Base-by-base conservation (phyloP, 306 rosid species). In the Trifolium fragiferum region DNA sequence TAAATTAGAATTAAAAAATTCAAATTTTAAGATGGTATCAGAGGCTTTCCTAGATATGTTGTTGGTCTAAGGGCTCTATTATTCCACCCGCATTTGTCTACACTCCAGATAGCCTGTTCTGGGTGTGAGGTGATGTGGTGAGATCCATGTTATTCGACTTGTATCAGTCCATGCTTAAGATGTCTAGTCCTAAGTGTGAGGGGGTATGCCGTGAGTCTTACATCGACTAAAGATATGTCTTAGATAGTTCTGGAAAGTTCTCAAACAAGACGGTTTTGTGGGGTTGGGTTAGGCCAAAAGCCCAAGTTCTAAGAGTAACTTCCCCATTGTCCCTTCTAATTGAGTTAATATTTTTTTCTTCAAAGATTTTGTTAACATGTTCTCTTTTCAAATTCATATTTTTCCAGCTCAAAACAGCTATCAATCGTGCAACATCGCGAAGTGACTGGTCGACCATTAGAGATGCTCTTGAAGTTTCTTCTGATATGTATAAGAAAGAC, bases 401-500 rank as follows among this genome's bases (percentile, higher is more conserved):
- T 68, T 66, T 75, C 81, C 89, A 92, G 99, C 99, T 94, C 65
- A 94, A 94, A 87, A 92, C 93, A 66, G 99, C 97, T 73, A 90
- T 94, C 77, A 86, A 82, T 72, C 92, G 97, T 57, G 99, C 99
- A 80, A 92, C 96, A 10, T 87, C 96, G 21, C 89, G 96, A 27
- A 92, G 89, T 85, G 99, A 94, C 84, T 47, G 82, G 81, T 19
- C 75, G 80, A 94, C 97, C 37, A 71, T 94, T 76, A 92, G 97
- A 85, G 99, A 94, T 81, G 99, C 97, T 76, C 93, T 92, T 86
- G 99, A 92, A 86, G 99, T 94, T 73, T 94, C 97, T 49, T 93
- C 97, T 73, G 97, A 92, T 74, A 89, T 92, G 92, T 89, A 75
- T 77, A 94, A 94, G 86, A 94, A 86, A 81, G 99, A 94, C 82